Base-by-base conservation (phyloP, 345 rosid species). In the Gossypium australe region DNA sequence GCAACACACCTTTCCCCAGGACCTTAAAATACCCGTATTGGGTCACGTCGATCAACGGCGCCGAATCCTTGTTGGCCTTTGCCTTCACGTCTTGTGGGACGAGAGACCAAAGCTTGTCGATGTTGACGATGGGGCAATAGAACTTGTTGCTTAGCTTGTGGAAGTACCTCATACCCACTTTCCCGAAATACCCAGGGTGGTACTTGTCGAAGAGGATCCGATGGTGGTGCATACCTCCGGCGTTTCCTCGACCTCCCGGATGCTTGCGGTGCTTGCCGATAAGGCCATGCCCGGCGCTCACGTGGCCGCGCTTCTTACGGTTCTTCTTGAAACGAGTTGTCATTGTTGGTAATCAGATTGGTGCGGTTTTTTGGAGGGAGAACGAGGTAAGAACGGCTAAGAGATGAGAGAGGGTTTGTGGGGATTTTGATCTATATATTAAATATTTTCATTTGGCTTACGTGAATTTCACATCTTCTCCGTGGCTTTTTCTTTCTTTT, bases 171-270 rank as follows among this genome's bases (percentile, higher is more conserved):
- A 91, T 89, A 62, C 97, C 97, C 16, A 91, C 97, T 72, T 91
- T 89, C 11, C 94, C 94, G 70, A 91, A 91, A 62, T 84, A 91
- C 48, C 97, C 94, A 0, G 94, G 97, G 77, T 91, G 97, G 83
- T 89, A 91, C 88, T 91, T 91, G 90, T 89, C 94, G 83, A 91
- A 89, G 74, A 91, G 91, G 86, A 91, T 91, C 75, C 97, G 58
- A 86, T 89, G 94, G 87, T 89, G 97, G 82, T 91, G 94, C 97
- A 89, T 83, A 51, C 97, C 94, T 72, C 94, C 92, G 4, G 94
- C 94, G 79, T 91, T 91, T 68, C 94, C 94, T 3, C 97, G 89
- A 69, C 97, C 97, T 68, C 97, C 97, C 0, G 92, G 97, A 59
- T 91, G 94, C 85, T 91, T 89, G 9, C 92, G 77, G 80, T 91